Evolutionary conservation across 1,139 yeast species (phyloP), one percentile per base, ranked within the genome.

Genomic region (Pichia sp.): DNA sequence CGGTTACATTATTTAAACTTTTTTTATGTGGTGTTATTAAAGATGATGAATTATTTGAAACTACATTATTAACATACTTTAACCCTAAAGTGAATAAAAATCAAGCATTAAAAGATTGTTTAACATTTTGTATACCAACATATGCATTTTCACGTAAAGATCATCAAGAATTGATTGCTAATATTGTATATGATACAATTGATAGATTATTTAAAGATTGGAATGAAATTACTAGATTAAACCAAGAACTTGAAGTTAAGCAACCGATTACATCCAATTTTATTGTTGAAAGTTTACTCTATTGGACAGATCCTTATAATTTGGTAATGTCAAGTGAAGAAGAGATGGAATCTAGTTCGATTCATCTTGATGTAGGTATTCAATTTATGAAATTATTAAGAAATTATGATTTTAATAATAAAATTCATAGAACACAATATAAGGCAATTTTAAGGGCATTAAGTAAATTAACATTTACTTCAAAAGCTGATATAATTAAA

Each of bases 121-220:
- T 90, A 49, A 80, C 95, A 10, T 89, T 87, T 60, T 89, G 96
- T 59, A 72, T 92, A 33, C 97, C 97, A 0, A 96, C 87, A 1
- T 89, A 87, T 60, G 83, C 95, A 31, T 86, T 79, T 59, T 85
- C 96, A 35, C 90, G 84, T 53, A 67, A 73, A 1, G 70, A 69
- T 27, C 96, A 89, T 62, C 97, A 89, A 61, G 71, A 73, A 41
- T 71, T 82, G 50, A 67, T 90, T 58, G 76, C 82, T 6, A 67
- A 76, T 24, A 72, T 83, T 20, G 80, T 81, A 23, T 80, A 83
- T 3, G 94, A 84, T 60, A 78, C 86, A 7, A 63, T 87, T 37
- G 69, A 71, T 45, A 70, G 94, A 53, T 63, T 85, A 49, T 74
- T 73, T 48, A 62, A 62, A 33, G 66, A 66, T 12, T 73, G 70